Base-by-base conservation (phyloP, 1,139 yeast species). In the Saccharomyces hybrid region DNA sequence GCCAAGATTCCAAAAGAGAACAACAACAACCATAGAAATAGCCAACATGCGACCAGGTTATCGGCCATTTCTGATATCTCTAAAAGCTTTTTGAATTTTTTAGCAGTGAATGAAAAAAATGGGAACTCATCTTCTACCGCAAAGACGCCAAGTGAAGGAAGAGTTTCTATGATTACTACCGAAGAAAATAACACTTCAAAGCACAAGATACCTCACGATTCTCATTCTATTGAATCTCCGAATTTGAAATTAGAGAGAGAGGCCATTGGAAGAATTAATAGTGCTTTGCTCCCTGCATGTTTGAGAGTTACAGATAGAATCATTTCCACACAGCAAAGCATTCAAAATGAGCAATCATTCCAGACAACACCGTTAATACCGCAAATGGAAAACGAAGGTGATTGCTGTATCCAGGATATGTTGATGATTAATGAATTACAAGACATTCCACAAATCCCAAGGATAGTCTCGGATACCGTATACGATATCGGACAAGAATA, bases 241-340 rank as follows among this genome's bases (percentile, higher is more conserved):
- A 57, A 61, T 23, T 49, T 66, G 44, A 59, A 62, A 42, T 48
- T 56, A 30, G 70, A 67, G 55, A 61, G 61, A 53, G 54, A 60
- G 46, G 71, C 71, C 1, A 55, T 69, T 26, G 63, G 59, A 14
- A 63, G 70, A 49, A 63, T 66, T 26, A 63, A 67, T 50, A 64
- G 63, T 54, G 63, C 65, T 1, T 55, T 69, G 31, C 49, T 69
- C 20, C 73, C 72, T 6, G 66, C 71, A 14, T 63, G 67, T 48
- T 52, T 68, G 49, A 61, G 59, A 42, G 50, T 55, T 16, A 54
- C 57, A 46, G 57, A 55, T 27, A 34, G 41, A 5, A 50, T 47
- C 7, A 14, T 23, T 8, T 14, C 52, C 44, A 23, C 31, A 14
- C 46, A 28, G 27, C 32, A 13, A 25, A 32, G 20, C 6, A 25